Evolutionary conservation across 2,329 filamentous ascomycete species (phyloP), one percentile per base, ranked within the genome.

Genomic region (Alternaria sp.): DNA sequence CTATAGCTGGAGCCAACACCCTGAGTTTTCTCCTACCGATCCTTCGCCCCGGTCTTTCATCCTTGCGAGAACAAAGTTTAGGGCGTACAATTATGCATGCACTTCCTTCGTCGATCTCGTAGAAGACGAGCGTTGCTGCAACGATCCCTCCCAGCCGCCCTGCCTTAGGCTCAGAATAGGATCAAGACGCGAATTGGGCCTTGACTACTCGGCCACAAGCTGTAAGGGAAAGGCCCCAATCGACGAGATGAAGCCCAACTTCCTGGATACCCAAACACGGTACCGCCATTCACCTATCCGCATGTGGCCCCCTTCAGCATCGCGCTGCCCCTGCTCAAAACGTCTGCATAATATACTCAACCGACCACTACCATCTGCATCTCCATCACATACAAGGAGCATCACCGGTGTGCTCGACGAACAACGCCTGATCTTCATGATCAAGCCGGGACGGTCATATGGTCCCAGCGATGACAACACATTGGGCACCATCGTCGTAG

Each of bases 51-150:
- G 72, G 8, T 69, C 82, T 5, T 84, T 86, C 51, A 84, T 85
- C 6, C 78, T 87, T 9, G 81, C 82, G 38, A 82, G 84, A 54
- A 88, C 85, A 11, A 83, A 84, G 43, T 75, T 88, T 44, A 81
- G 85, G 24, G 80, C 82, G 3, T 91, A 91, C 70, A 82, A 85
- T 51, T 73, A 81, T 12, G 78, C 81, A 2, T 83, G 83, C 62
- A 81, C 80, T 22, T 81, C 87, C 0, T 90, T 87, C 66, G 54
- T 90, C 5, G 88, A 91, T 64, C 72, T 91, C 0, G 83, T 89
- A 6, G 81, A 88, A 62, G 83, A 86, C 61, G 76, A 82, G 3
- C 49, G 73, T 3, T 79, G 76, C 57, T 79, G 73, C 32, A 63
- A 71, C 3, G 66, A 74, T n/a, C 62, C 68, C 3, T 69, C 72